phyloP scores from a whole-genome alignment of 2,329 filamentous ascomycete genomes.

The Aspergillus latus region DNA sequence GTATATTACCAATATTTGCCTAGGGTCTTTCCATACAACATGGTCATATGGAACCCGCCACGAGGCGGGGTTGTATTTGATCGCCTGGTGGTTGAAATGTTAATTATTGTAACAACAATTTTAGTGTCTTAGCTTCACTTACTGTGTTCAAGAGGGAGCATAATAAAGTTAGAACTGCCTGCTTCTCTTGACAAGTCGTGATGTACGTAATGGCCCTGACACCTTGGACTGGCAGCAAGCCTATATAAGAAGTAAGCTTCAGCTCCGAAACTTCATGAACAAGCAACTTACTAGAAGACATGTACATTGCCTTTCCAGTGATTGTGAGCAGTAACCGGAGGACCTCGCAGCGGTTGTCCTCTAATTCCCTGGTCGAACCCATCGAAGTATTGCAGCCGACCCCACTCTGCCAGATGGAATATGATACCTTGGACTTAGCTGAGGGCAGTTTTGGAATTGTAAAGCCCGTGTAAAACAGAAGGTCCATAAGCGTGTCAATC shows the following conservation, averaged over 20 bases:
- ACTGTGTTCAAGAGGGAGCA: slow-evolving; percentile 95
- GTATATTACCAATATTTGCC: slow-evolving; percentile 87
- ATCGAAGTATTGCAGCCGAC: slow-evolving; percentile 91
- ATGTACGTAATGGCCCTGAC: slow-evolving; percentile 85
- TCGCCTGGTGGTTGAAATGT: slow-evolving; percentile 57
- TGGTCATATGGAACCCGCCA: slow-evolving; percentile 96
- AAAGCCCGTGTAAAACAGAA: slow-evolving; percentile 89
- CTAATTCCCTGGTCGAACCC: slow-evolving; percentile 84
- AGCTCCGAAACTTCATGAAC: background rate
- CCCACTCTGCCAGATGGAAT: slow-evolving; percentile 96
- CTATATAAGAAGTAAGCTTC: slow-evolving; percentile 34
- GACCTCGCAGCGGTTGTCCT: slow-evolving; percentile 90
- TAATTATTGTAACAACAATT: background rate
- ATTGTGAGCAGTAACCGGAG: slow-evolving; percentile 81
- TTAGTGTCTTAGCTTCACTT: slow-evolving; percentile 37
- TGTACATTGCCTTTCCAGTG: slow-evolving; percentile 90
- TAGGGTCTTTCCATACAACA: slow-evolving; percentile 85
- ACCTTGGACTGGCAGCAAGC: slow-evolving; percentile 74
- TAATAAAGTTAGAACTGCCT: slow-evolving; percentile 81
- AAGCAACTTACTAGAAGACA: slow-evolving; percentile 62
- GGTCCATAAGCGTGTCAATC: slow-evolving; percentile 81
- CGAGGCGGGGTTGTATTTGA: slow-evolving; percentile 92
- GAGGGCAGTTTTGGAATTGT: slow-evolving; percentile 73
- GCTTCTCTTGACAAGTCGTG: slow-evolving; percentile 83
- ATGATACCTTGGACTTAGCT: slow-evolving; percentile 77